Conservation (phyloP, 2,329 filamentous ascomycete genomes). For the Alternaria dauci region DNA sequence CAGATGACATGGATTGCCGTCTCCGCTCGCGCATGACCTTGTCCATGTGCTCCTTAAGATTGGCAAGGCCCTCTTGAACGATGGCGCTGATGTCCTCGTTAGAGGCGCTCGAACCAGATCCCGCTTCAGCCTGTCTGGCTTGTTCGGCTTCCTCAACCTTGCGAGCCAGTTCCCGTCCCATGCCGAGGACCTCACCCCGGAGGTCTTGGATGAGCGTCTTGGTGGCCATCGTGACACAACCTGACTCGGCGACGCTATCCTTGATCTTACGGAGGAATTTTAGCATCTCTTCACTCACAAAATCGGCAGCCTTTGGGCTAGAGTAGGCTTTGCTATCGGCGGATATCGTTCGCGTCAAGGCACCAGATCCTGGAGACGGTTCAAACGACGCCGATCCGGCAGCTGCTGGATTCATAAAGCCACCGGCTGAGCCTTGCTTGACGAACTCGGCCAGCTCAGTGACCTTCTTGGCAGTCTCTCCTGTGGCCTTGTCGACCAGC, state of each 20-base stretch:
- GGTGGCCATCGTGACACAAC: slow-evolving; percentile 88
- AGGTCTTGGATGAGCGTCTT: slow-evolving; percentile 90
- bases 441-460: slow-evolving; percentile 60
- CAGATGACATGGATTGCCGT: slow-evolving; percentile 69
- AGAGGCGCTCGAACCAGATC: slow-evolving; percentile 46
- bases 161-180: slow-evolving; percentile 89
- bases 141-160: slow-evolving; percentile 77
- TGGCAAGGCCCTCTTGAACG: slow-evolving; percentile 79
- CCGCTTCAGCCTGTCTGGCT: slow-evolving; percentile 52
- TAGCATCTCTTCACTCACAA: slow-evolving; percentile 78
- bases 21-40: slow-evolving; percentile 78
- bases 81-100: slow-evolving; percentile 78
- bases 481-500: slow-evolving; percentile 66
- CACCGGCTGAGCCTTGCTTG: slow-evolving; percentile 61
- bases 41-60: slow-evolving; percentile 86
- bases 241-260: slow-evolving; percentile 86
- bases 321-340: slow-evolving; percentile 54
- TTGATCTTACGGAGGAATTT: slow-evolving; percentile 87
- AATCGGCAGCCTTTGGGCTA: slow-evolving; percentile 61
- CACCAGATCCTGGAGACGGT: slow-evolving; percentile 41
- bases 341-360: slow-evolving; percentile 45
- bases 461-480: slow-evolving; percentile 74
- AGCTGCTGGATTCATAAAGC: slow-evolving; percentile 59
- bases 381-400: slow-evolving; percentile 39
- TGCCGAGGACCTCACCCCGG: slow-evolving; percentile 89